phyloP scores from a whole-genome alignment of 768 basidiomycete species.

The Tricholoma furcatifolium region DNA sequence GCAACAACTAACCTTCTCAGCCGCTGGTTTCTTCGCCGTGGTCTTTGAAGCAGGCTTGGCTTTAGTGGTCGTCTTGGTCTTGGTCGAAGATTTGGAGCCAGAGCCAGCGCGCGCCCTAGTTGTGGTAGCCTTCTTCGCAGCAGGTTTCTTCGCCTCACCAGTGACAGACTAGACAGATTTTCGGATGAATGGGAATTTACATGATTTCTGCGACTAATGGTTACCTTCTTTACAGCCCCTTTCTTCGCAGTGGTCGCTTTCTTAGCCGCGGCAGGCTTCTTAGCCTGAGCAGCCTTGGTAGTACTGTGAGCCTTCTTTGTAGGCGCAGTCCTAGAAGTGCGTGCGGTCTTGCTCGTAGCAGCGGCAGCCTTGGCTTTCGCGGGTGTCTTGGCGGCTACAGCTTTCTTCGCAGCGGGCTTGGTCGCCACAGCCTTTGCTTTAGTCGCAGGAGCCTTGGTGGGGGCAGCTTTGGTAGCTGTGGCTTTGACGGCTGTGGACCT shows the following conservation, averaged over 20 bases:
- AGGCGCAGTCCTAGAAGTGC: slow-evolving; percentile 19
- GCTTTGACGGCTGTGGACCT: slow-evolving; percentile 28
- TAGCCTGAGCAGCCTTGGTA: slow-evolving; percentile 25
- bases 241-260: slow-evolving; percentile 39
- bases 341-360: slow-evolving; percentile 25
- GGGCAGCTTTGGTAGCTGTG: slow-evolving; percentile 29
- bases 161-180: slow-evolving; percentile 29
- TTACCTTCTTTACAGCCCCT: slow-evolving; percentile 61
- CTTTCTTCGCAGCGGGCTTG: slow-evolving; percentile 21
- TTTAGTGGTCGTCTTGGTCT: slow-evolving; percentile 29
- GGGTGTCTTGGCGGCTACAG: slow-evolving; percentile 10
- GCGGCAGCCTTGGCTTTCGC: slow-evolving; percentile 28
- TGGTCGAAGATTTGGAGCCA: slow-evolving; percentile 18
- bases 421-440: slow-evolving; percentile 21
- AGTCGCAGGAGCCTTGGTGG: slow-evolving; percentile 20
- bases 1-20: slow-evolving; percentile 17
- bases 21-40: slow-evolving; percentile 20
- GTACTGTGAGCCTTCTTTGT: slow-evolving; percentile 20
- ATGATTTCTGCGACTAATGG: background rate
- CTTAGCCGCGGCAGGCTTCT: slow-evolving; percentile 23
- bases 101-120: slow-evolving; percentile 28
- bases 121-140: slow-evolving; percentile 8
- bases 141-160: slow-evolving; percentile 38
- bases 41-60: slow-evolving; percentile 25
- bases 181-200: background rate